Evolutionary conservation across 208 protist genomes (phyloP).

Genomic region (Trypanosomatidae sp.): DNA sequence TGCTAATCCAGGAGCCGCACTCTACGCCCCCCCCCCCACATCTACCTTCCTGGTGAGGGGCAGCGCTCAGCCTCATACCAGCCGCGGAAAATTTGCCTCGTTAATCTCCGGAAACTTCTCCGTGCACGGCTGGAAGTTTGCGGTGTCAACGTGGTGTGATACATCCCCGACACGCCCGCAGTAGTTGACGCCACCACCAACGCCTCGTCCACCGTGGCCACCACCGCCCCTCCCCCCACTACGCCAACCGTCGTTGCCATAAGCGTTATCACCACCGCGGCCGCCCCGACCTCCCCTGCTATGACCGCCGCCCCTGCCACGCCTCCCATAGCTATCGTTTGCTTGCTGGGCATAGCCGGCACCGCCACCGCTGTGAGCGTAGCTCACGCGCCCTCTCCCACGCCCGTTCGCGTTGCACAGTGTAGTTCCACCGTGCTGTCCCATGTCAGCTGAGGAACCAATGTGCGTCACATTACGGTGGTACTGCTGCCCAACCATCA

Average conservation of each 20-base stretch:
- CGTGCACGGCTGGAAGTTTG: neutral
- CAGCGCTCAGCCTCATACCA: conserved; percentile 8
- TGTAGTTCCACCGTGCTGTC: conserved; percentile 2
- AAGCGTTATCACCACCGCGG: neutral
- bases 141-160: conserved; percentile 7
- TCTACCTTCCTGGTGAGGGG: neutral
- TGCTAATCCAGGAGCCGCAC: neutral
- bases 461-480: neutral
- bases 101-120: conserved; percentile 26
- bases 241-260: conserved; percentile 1
- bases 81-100: conserved; percentile 28
- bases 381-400: neutral
- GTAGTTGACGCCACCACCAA: conserved; percentile 12
- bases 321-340: conserved; percentile 1
- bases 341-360: conserved; percentile 2
- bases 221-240: conserved; percentile 10
- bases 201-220: conserved; percentile 1
- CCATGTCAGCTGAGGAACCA: neutral
- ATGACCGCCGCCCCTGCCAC: conserved; percentile 7
- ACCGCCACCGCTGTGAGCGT: conserved; percentile 6
- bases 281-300: conserved; percentile 6
- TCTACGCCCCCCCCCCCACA: neutral
- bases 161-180: conserved; percentile 7
- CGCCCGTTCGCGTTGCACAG: conserved; percentile 2
- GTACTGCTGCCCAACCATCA: conserved; percentile 43